These are phyloP conservation scores for Rosa hybrid DNA, from an alignment of 331 rosid species.

Conservation along the genomic window DNA sequence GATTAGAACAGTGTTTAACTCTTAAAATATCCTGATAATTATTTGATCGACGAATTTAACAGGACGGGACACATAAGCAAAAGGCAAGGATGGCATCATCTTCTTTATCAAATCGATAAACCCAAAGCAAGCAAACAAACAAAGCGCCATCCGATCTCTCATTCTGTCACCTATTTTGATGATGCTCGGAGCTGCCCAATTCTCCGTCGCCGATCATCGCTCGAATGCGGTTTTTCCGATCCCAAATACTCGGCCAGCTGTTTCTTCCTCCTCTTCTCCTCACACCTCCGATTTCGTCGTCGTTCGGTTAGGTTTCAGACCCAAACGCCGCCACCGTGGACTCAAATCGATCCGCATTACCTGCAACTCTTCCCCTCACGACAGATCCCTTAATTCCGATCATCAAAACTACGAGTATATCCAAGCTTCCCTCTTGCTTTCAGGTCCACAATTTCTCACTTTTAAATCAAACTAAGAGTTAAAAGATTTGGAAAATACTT, in stretches of 20 bases:
- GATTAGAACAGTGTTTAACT: neutral
- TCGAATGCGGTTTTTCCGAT: conserved; percentile 33
- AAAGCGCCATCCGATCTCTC: neutral
- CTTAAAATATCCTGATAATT: neutral
- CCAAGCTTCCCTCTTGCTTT: conserved; percentile 84
- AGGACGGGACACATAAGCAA: neutral
- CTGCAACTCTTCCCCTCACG: conserved; percentile 45
- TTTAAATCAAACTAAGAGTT: neutral
- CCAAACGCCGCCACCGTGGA: conserved; percentile 31
- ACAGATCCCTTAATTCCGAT: conserved; percentile 48
- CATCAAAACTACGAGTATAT: conserved; percentile 55
- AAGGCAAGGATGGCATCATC: neutral
- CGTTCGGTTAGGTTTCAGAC: conserved; percentile 30
- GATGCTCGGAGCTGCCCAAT: conserved; percentile 59
- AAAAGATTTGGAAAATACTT: too few species aligned
- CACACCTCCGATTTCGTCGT: conserved; percentile 29
- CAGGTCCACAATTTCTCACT: conserved; percentile 50
- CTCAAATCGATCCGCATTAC: conserved; percentile 49
- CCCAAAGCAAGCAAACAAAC: too few species aligned
- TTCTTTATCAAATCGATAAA: neutral
- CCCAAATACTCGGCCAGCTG: conserved; percentile 18
- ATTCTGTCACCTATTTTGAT: neutral
- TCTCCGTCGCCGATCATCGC: conserved; percentile 47
- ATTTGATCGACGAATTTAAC: neutral
- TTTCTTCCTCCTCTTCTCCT: conserved; percentile 31